A percentile compares a stretch with the other conserved stretches of the same genome.
Conservation (phyloP, 768 basidiomycete genomes). For the Pleurotus cornucopiae region DNA sequence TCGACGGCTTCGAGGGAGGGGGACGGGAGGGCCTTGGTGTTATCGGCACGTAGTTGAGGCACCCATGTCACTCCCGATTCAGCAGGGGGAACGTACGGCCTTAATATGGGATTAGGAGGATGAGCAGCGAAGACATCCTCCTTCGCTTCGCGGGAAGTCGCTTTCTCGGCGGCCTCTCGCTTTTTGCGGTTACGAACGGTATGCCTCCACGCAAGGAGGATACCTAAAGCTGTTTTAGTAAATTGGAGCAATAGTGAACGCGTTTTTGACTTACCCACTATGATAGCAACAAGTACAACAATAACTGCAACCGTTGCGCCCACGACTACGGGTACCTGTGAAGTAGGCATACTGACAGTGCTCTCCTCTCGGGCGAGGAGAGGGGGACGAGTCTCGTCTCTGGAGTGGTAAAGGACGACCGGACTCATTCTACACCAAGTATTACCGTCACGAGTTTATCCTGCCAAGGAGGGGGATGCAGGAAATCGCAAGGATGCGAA, state of each 20-base stretch:
- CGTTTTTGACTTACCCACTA: conserved; percentile 3
- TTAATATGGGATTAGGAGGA: conserved; percentile 4
- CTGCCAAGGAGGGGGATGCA: neutral
- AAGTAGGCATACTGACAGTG: neutral
- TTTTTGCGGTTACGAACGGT: neutral
- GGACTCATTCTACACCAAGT: conserved; percentile 2
- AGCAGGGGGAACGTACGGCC: neutral
- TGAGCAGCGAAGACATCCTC: conserved; percentile 6
- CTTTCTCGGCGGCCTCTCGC: neutral
- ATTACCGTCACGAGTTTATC: neutral
- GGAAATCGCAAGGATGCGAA: conserved; percentile 2
- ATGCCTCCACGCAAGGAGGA: neutral
- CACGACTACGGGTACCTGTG: neutral
- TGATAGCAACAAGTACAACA: neutral
- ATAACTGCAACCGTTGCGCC: conserved; percentile 6
- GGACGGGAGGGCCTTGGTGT: neutral
- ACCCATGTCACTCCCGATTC: conserved; percentile 1
- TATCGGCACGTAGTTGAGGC: neutral
- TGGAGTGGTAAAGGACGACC: neutral
- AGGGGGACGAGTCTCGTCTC: neutral
- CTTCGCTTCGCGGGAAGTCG: neutral
- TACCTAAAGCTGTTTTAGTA: neutral
- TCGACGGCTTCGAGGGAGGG: neutral
- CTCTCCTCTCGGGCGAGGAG: neutral
- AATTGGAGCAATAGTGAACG: neutral